Evolutionary conservation across 176 grass and related monocot species (phyloP).

Genomic region (Oropetium thomaeum): DNA sequence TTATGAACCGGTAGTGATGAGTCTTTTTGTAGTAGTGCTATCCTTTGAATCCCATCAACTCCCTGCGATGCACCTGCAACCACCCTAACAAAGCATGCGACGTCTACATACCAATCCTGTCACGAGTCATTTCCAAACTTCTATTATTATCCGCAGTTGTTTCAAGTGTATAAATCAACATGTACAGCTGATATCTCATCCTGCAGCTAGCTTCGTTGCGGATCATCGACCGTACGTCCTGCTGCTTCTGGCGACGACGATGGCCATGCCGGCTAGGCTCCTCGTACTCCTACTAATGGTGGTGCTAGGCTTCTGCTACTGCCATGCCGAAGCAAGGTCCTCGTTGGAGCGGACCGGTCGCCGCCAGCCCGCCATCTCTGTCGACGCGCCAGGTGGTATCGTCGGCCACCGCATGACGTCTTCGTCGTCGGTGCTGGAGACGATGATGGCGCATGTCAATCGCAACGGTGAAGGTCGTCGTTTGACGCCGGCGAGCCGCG

Average conservation of each 20-base stretch:
- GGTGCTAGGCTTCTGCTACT: too few species aligned
- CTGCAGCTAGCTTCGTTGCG: too few species aligned
- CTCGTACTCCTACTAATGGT: too few species aligned
- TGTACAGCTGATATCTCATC: too few species aligned
- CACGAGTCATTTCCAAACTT: background rate
- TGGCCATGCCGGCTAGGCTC: background rate
- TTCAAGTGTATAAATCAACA: background rate
- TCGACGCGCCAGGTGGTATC: too few species aligned
- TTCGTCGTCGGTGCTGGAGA: background rate
- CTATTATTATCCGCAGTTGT: background rate
- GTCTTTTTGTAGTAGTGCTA: too few species aligned
- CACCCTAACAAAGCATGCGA: slow-evolving; percentile 19
- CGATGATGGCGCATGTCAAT: background rate
- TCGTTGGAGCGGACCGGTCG: too few species aligned
- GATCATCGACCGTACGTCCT: too few species aligned
- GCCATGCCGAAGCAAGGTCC: too few species aligned
- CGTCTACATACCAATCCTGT: slow-evolving; percentile 6
- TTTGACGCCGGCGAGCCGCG: background rate
- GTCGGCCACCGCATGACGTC: background rate
- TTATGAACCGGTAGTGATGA: too few species aligned
- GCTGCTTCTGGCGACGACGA: background rate
- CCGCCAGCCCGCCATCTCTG: too few species aligned
- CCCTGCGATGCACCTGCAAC: background rate
- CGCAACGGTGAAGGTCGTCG: background rate
- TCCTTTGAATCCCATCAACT: background rate